These are phyloP conservation scores for Asterophora lycoperdoides DNA, from an alignment of 768 basidiomycete species.

Conservation along the genomic window DNA sequence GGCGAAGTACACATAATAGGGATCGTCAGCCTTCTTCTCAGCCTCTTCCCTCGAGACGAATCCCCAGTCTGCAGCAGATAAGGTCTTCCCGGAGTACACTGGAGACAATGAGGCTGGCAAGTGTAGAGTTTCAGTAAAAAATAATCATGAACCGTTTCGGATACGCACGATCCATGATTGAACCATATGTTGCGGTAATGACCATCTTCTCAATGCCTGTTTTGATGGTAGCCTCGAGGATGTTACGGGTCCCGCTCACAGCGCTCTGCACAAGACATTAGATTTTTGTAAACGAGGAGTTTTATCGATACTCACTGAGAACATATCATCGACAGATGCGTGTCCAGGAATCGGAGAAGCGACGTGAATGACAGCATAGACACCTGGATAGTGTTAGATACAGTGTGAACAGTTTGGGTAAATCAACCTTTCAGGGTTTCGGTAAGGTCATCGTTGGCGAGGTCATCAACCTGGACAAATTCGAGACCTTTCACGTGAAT, in stretches of 20 bases:
- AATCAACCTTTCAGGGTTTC: slow-evolving; percentile 19
- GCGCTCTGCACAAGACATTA: slow-evolving; percentile 16
- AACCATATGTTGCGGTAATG: slow-evolving; percentile 31
- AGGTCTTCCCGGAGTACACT: slow-evolving; percentile 20
- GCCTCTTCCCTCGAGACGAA: slow-evolving; percentile 28
- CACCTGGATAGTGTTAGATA: slow-evolving; percentile 19
- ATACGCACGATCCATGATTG: slow-evolving; percentile 26
- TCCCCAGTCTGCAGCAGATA: slow-evolving; percentile 33
- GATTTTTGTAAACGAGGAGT: not conserved
- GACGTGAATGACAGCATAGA: slow-evolving; percentile 38
- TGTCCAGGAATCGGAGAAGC: slow-evolving; percentile 27
- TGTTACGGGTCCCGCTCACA: slow-evolving; percentile 26
- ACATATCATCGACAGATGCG: slow-evolving; percentile 16
- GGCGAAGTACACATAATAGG: slow-evolving; percentile 35
- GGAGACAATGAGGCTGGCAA: slow-evolving; percentile 18
- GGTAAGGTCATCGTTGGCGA: slow-evolving; percentile 13
- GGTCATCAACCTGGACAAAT: slow-evolving; percentile 22
- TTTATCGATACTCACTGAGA: slow-evolving; percentile 16
- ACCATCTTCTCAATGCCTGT: slow-evolving; percentile 27
- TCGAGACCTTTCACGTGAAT: slow-evolving; percentile 27
- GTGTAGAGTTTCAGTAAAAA: not conserved
- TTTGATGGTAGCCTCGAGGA: slow-evolving; percentile 24
- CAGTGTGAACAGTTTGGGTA: no score
- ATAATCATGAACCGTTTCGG: not conserved
- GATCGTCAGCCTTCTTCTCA: slow-evolving; percentile 21